Conservation (phyloP, 1,284 basidiomycete species). For the Cryptococcus maquisensis region DNA sequence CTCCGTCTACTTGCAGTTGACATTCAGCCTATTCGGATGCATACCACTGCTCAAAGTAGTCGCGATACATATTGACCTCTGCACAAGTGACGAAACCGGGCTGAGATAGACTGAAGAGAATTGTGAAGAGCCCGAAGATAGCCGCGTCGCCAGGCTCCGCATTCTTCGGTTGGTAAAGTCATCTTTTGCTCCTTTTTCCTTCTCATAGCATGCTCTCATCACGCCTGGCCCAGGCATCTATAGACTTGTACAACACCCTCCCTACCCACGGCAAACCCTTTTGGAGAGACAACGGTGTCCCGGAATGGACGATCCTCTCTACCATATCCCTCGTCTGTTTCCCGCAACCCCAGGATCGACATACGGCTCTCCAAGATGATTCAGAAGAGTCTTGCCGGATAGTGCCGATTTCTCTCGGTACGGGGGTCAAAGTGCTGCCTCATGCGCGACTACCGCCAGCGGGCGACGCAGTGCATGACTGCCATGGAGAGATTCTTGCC, state of each 20-base stretch:
- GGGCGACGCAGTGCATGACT: conserved; percentile 84
- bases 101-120: no score
- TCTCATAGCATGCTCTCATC: not conserved
- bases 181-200: no score
- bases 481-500: conserved; percentile 84
- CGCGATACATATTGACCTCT: no score
- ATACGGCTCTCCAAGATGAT: not conserved
- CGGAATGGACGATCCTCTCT: conserved; percentile 50
- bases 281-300: conserved; percentile 38
- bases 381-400: not conserved
- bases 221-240: conserved; percentile 11
- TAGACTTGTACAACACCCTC: conserved; percentile 30
- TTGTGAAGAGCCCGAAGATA: no score
- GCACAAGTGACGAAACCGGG: no score
- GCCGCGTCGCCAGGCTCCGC: no score
- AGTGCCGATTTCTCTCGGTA: conserved; percentile 67
- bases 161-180: no score
- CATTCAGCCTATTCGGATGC: no score
- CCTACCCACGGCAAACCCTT: conserved; percentile 44
- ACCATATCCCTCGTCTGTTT: conserved; percentile 30
- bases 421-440: conserved; percentile 84
- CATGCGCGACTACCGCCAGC: conserved; percentile 57
- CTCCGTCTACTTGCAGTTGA: no score
- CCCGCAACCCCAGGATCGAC: not conserved
- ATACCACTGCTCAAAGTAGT: no score